Base-by-base conservation (phyloP, 2,329 filamentous ascomycete genomes). In the Paracoccidioides brasiliensis region DNA sequence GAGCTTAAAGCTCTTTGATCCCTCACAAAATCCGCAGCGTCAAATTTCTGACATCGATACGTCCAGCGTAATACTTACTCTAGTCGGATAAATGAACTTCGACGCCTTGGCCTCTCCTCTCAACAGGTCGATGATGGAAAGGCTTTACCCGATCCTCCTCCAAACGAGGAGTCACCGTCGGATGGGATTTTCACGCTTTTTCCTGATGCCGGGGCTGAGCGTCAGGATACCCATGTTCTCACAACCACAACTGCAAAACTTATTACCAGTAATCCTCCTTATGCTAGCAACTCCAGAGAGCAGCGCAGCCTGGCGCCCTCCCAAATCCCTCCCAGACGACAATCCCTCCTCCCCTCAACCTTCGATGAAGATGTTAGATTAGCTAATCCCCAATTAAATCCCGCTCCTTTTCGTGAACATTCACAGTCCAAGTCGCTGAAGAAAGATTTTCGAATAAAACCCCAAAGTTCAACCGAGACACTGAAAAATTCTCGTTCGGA, bases 1-100 rank as follows among this genome's bases (percentile, higher is more conserved):
- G 1, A 22, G 22, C 22, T 37, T 6, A 12, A 45, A 45, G 5
- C 6, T 15, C 12, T 41, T 15, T n/a, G 22, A 22, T 22, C 22
- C 22, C 22, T 22, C 22, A 22, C 22, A 22, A 22, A 22, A 30
- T 53, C 14, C 12, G 30, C 3, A 4, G 35, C 10, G 43, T 6
- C 32, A 8, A 8, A 10, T 37, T 45, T 28, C 53, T 54, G 32
- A 54, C 50, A n/a, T 46, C 15, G 30, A 28, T 37, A 10, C 41
- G 12, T 43, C 46, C 63, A 94, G 88, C 84, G 88, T 65, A 83
- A 85, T 61, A 96, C 91, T 1, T 98, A 98, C 69, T 89, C 85
- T 53, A 88, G 85, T 56, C 85, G 93, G 55, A 95, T 97, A 62
- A 84, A 85, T 50, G 93, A 98, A 69, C 76, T 98, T 43, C 82